A percentile compares a stretch with the other conserved stretches of the same genome.
These are phyloP conservation scores for Candida hungchunana DNA, from an alignment of 805 yeast genomes.

Conservation along the genomic window DNA sequence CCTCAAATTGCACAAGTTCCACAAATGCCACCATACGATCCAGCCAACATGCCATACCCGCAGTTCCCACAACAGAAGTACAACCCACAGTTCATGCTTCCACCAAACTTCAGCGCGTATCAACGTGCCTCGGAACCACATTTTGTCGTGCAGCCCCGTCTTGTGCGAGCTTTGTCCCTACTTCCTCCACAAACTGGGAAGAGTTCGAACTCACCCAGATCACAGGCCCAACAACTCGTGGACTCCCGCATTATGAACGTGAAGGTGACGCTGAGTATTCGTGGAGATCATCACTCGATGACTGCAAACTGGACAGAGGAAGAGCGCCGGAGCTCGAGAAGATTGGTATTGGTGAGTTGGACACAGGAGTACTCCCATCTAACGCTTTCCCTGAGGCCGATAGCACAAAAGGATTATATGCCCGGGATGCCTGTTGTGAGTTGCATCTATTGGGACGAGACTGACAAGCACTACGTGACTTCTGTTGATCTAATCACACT, in stretches of 20 bases:
- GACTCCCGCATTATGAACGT: slow-evolving; percentile 9
- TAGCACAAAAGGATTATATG: slow-evolving; percentile 32
- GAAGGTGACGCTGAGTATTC: slow-evolving; percentile 16
- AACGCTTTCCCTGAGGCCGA: slow-evolving; percentile 36
- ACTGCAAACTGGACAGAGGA: slow-evolving; percentile 42
- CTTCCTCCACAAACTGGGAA: slow-evolving; percentile 1
- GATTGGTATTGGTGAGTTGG: slow-evolving; percentile 46
- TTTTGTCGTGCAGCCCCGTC: slow-evolving; percentile 10
- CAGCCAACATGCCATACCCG: neutral
- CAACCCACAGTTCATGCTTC: neutral
- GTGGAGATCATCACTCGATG: slow-evolving; percentile 27
- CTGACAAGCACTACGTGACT: slow-evolving; percentile 49
- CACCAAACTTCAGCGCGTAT: neutral
- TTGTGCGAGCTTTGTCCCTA: slow-evolving; percentile 16
- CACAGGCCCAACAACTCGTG: neutral
- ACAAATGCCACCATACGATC: neutral
- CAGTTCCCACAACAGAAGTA: neutral
- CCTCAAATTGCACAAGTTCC: neutral
- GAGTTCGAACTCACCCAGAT: neutral
- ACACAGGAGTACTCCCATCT: slow-evolving; percentile 31
- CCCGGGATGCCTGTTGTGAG: slow-evolving; percentile 44
- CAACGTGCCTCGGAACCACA: slow-evolving; percentile 12
- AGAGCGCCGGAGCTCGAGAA: slow-evolving; percentile 39
- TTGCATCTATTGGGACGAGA: slow-evolving; percentile 55
- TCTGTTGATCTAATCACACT: slow-evolving; percentile 59